Evolutionary conservation across 2,329 filamentous ascomycete species (phyloP), one percentile per base, ranked within the genome.

Genomic region (Botrytis medusae): DNA sequence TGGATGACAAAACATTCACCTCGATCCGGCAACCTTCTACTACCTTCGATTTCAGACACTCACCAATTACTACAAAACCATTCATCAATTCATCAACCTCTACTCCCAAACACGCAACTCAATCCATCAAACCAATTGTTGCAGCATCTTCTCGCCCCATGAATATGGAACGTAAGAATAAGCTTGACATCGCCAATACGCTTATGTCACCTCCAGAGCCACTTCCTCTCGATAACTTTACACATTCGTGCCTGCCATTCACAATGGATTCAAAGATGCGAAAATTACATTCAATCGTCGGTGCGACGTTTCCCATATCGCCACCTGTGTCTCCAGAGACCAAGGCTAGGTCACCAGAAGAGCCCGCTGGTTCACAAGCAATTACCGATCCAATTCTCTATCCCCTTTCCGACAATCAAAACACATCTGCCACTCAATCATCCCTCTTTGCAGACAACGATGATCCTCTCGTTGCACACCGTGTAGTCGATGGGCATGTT

Each of bases 171-270:
- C 76, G 65, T 69, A 77, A 79, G 63, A 73, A 74, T 62, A 73
- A 72, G 51, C 77, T 79, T 73, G 75, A 78, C 20, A 74, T 77
- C 44, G 70, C 75, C 70, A 83, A 86, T 82, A 89, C 83, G 74
- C 82, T 91, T 73, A 89, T 91, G 86, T 91, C 89, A 34, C 89
- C 89, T 46, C 89, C 89, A 34, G 88, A 90, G 54, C 83, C 83
- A n/a, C 80, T 84, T 48, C 85, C 84, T 67, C 81, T 84, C 57
- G 88, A 90, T 75, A 88, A 81, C 77, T 90, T 90, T 79, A 57
- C 72, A 32, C 73, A 54, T 32, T 59, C 72, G 32, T 57, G 73
- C 42, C 74, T 64, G 65, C 68, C 69, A 73, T 73, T 61, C 64
- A 74, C 78, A 74, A 79, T 77, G 42, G 74, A 75, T 14, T 75